Conservation (phyloP, 2,329 filamentous ascomycete genomes). For the Fusarium denticulatum region DNA sequence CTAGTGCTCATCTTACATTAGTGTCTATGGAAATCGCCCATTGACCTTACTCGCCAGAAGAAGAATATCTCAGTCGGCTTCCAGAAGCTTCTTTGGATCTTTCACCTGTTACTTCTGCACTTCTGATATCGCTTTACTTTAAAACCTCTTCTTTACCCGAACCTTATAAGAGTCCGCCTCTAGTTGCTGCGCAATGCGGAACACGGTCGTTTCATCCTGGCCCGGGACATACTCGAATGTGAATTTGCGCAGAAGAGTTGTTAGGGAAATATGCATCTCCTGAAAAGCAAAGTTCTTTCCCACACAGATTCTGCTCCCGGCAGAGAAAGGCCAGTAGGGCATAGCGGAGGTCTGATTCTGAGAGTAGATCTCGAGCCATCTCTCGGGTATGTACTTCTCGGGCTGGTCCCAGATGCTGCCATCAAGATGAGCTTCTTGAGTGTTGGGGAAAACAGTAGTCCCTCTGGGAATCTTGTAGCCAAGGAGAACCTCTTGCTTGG, state of each 20-base stretch:
- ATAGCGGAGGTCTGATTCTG: neutral
- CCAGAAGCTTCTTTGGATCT: neutral
- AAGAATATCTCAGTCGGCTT: neutral
- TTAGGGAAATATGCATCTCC: conserved; percentile 3
- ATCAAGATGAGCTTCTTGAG: neutral
- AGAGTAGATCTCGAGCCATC: neutral
- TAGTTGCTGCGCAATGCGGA: conserved; percentile 1
- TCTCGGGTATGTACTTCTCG: neutral
- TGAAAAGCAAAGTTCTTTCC: neutral
- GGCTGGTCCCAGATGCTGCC: neutral
- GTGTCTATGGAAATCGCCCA: neutral
- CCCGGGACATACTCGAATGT: neutral
- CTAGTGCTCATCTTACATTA: rapidly evolving
- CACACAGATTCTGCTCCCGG: neutral
- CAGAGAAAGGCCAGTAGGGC: neutral
- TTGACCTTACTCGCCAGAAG: neutral
- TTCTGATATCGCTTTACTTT: neutral
- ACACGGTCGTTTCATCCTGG: neutral
- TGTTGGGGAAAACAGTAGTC: neutral
- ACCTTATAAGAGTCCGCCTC: neutral
- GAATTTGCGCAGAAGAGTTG: neutral
- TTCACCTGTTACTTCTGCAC: too few relatives aligned
- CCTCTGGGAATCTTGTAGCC: neutral
- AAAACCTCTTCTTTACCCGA: neutral
- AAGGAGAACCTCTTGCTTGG: neutral